Percentiles rank a stretch among this genome's conserved stretches.
Conservation (phyloP, 2,329 filamentous ascomycete genomes). For the Cladosporium oxysporum region DNA sequence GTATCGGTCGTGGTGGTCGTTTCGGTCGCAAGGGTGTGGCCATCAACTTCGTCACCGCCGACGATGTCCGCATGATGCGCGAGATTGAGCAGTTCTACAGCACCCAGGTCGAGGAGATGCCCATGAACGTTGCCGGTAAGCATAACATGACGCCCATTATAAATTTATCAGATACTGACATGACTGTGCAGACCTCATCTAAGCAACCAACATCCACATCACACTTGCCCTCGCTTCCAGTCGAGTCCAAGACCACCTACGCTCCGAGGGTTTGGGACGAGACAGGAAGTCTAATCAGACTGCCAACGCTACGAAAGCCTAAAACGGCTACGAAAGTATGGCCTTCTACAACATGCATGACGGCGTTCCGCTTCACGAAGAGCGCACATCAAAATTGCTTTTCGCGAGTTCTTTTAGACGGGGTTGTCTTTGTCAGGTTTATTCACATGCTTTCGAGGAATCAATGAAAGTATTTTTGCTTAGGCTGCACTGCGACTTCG, state of each 20-base stretch:
- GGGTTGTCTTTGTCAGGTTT: conserved; percentile 25
- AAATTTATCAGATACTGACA: conserved; percentile 9
- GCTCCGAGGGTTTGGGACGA: conserved; percentile 23
- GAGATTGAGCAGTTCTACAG: conserved; percentile 99
- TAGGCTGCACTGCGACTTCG: conserved; percentile 35
- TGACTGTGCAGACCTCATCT: conserved; percentile 49
- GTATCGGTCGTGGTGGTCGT: conserved; percentile 90
- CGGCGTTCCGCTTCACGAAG: conserved; percentile 29
- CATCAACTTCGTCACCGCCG: conserved; percentile 98
- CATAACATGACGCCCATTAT: background rate
- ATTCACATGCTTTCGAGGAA: conserved; percentile 28
- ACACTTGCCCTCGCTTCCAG: conserved; percentile 23
- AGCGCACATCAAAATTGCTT: conserved; percentile 32
- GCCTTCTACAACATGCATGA: conserved; percentile 30
- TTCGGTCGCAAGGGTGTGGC: conserved; percentile 98
- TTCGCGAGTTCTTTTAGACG: conserved; percentile 32
- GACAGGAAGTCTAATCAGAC: conserved; percentile 7
- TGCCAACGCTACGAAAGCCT: conserved; percentile 16
- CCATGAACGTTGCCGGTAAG: conserved; percentile 77
- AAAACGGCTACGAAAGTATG: conserved; percentile 25
- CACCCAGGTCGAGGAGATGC: conserved; percentile 99
- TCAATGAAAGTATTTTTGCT: conserved; percentile 34
- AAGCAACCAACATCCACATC: conserved; percentile 29
- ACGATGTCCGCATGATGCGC: conserved; percentile 96
- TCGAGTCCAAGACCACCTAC: conserved; percentile 28